These are phyloP conservation scores for Cladosporium colombiae DNA, from an alignment of 2,329 filamentous ascomycete genomes.

Conservation along the genomic window DNA sequence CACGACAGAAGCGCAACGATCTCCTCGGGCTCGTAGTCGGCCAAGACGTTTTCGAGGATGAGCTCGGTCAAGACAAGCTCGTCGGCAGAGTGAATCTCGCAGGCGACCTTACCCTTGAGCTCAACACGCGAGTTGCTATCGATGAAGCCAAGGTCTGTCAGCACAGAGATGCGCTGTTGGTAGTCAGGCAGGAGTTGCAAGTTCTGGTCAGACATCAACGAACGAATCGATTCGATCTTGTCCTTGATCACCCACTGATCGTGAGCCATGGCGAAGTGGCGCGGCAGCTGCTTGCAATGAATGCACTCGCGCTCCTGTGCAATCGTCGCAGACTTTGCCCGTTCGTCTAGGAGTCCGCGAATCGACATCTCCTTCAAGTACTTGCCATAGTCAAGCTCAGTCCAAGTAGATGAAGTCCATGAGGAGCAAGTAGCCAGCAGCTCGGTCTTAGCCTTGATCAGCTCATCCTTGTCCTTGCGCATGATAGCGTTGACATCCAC, in stretches of 20 bases:
- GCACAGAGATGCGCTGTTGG: slow-evolving; percentile 86
- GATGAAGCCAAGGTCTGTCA: slow-evolving; percentile 90
- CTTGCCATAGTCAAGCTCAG: slow-evolving; percentile 78
- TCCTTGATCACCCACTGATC: slow-evolving; percentile 96
- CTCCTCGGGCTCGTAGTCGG: slow-evolving; percentile 92
- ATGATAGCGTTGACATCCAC: slow-evolving; percentile 43
- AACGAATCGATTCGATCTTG: slow-evolving; percentile 83
- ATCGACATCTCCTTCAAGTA: slow-evolving; percentile 76
- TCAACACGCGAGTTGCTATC: slow-evolving; percentile 85
- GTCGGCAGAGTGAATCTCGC: slow-evolving; percentile 95
- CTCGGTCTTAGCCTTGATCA: slow-evolving; percentile 65
- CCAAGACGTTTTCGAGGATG: slow-evolving; percentile 93
- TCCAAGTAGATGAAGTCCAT: slow-evolving; percentile 75
- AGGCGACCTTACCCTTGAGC: slow-evolving; percentile 96
- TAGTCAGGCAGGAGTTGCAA: slow-evolving; percentile 95
- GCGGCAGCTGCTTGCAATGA: slow-evolving; percentile 75
- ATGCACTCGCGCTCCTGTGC: slow-evolving; percentile 68
- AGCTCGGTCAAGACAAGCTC: slow-evolving; percentile 95
- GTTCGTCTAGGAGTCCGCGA: slow-evolving; percentile 74
- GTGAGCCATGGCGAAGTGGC: slow-evolving; percentile 95
- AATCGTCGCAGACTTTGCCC: slow-evolving; percentile 62
- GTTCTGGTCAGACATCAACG: slow-evolving; percentile 93
- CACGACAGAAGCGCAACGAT: slow-evolving; percentile 91
- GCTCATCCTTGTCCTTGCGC: slow-evolving; percentile 47
- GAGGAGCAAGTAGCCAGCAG: slow-evolving; percentile 68